Evolutionary conservation across 352 stramenopile species (phyloP), one percentile per base, ranked within the genome.

Genomic region (Phytophthora idaei): DNA sequence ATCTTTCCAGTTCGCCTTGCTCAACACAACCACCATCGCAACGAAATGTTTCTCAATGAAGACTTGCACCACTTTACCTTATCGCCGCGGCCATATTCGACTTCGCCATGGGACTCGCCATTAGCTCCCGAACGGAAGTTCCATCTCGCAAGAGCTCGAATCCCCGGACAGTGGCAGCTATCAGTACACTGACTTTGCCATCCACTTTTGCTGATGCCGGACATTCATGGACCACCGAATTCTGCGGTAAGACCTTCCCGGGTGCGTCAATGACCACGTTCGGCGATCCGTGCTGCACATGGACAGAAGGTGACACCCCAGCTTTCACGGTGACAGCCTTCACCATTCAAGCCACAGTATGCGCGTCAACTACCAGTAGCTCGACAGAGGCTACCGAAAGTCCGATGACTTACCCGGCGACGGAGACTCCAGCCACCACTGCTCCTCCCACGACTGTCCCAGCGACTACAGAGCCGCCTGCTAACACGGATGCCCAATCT

Each of bases 271-370:
- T 80, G 57, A 81, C 70, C 12, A 73, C 74, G 34, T 81, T 87
- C 67, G 76, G 78, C 2, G 78, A 86, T 62, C 78, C 78, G 61
- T 87, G 78, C 46, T 87, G 78, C 76, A 80, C 69, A 52, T 87
- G 76, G 76, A 74, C 56, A 21, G 69, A 68, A 53, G 66, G 73
- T 32, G 71, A 57, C 42, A 77, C 48, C 3, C 48, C 78, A 2
- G 73, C 82, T 47, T 81, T 81, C 46, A 69, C 58, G 9, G 67
- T 83, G 57, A 41, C 62, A 37, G 62, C 68, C 27, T 75, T 78
- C 57, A 75, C 71, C 25, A 54, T 21, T 21, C 21, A 68, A 54
- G 60, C 60, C 10, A 77, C 64, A 0, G 57, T 54, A 41, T 77
- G 69, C 58, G 64, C 72, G 11, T 39, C 71, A 0, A 37, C 57